These are phyloP conservation scores for Wickerhamomyces chambardii DNA, from an alignment of 805 yeast genomes.

Conservation along the genomic window DNA sequence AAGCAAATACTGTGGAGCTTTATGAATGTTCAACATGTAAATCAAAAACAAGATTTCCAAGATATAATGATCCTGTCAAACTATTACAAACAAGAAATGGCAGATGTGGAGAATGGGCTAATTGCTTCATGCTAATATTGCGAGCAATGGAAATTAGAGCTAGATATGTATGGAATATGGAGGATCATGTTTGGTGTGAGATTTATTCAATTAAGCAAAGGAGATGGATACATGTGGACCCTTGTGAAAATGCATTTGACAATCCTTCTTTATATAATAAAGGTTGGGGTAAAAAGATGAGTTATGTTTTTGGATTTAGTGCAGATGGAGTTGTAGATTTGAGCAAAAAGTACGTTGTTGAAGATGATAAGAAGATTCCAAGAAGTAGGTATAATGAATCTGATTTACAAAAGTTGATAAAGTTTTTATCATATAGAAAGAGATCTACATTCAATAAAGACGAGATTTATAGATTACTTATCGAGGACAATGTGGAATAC, in stretches of 20 bases:
- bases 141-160: conserved; percentile 56
- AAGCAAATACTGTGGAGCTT: conserved; percentile 52
- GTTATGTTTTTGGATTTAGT: conserved; percentile 70
- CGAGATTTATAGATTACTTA: conserved; percentile 26
- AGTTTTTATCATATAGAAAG: conserved; percentile 24
- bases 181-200: conserved; percentile 97
- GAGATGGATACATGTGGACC: conserved; percentile 84
- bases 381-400: conserved; percentile 35
- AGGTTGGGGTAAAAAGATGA: conserved; percentile 95
- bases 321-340: conserved; percentile 60
- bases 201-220: conserved; percentile 51
- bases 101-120: conserved; percentile 95
- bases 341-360: conserved; percentile 52
- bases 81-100: conserved; percentile 60
- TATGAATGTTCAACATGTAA: conserved; percentile 53
- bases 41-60: conserved; percentile 48
- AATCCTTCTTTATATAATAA: conserved; percentile 67
- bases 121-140: conserved; percentile 65
- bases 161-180: conserved; percentile 79
- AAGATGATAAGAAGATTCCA: conserved; percentile 31
- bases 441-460: conserved; percentile 20
- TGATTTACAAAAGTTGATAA: conserved; percentile 25
- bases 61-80: conserved; percentile 62
- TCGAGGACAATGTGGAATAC: conserved; percentile 27
- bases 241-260: conserved; percentile 82